These are phyloP conservation scores for Mortierella sp. DNA, from an alignment of 371 early-diverging fungal species.

Conservation along the genomic window DNA sequence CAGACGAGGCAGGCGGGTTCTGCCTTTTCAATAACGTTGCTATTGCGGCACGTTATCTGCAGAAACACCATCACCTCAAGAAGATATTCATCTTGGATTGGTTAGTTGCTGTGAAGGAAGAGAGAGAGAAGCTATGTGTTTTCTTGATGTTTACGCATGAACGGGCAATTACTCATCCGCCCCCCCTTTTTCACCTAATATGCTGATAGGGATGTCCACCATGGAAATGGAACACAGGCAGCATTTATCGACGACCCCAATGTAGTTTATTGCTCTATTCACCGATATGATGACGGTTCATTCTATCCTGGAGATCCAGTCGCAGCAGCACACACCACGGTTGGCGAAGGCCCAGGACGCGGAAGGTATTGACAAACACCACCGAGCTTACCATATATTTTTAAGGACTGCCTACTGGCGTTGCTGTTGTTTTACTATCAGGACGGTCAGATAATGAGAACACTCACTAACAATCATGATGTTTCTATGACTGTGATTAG, in stretches of 20 bases:
- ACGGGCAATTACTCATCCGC: too few relatives aligned
- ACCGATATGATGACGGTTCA: slow-evolving; percentile 80
- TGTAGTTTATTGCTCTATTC: slow-evolving; percentile 87
- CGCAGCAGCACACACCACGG: slow-evolving; percentile 59
- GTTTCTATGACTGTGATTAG: slow-evolving; percentile 53
- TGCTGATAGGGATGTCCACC: slow-evolving; percentile 91
- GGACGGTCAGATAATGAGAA: too few relatives aligned
- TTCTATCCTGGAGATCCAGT: slow-evolving; percentile 81
- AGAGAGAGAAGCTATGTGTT: too few relatives aligned
- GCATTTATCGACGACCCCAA: slow-evolving; percentile 80
- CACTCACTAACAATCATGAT: too few relatives aligned
- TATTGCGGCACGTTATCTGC: slow-evolving; percentile 77
- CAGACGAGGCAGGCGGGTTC: slow-evolving; percentile 81
- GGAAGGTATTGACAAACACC: slow-evolving; percentile 62
- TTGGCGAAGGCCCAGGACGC: slow-evolving; percentile 71
- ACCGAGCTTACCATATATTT: too few relatives aligned
- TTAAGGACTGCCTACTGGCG: too few relatives aligned
- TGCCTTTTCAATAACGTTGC: slow-evolving; percentile 92
- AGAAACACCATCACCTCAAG: slow-evolving; percentile 55
- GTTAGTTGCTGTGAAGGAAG: slow-evolving; percentile 57
- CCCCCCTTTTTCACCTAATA: too few relatives aligned
- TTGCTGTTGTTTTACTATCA: not conserved
- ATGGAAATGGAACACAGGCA: slow-evolving; percentile 93
- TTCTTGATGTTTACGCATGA: too few relatives aligned
- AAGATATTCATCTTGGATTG: slow-evolving; percentile 90